These are phyloP conservation scores for Rhizopus delemar DNA, from an alignment of 371 early-diverging fungal genomes.

Conservation along the genomic window DNA sequence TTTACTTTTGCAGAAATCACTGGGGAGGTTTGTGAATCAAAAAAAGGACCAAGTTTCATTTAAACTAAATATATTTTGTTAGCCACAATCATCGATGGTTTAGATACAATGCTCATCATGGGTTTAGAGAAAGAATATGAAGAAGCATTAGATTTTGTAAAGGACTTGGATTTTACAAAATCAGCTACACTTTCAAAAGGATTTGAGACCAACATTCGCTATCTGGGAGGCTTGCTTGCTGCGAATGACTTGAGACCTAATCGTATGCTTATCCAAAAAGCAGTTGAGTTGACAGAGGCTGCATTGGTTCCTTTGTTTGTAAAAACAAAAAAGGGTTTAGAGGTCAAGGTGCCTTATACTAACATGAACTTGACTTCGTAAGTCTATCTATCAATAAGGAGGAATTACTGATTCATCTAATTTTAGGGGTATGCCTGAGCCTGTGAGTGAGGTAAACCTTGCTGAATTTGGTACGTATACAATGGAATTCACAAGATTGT, in stretches of 20 bases:
- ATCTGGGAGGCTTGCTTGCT: constrained; percentile 69
- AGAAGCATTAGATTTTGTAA: constrained; percentile 53
- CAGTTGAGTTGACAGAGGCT: constrained; percentile 72
- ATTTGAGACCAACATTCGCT: constrained; percentile 79
- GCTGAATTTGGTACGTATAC: constrained; percentile 86
- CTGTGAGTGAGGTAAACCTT: constrained; percentile 21
- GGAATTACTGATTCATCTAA: too few species aligned
- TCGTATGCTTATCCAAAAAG: constrained; percentile 60
- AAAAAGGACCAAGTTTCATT: too few species aligned
- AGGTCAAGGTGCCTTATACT: constrained; percentile 69
- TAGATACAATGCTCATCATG: constrained; percentile 85
- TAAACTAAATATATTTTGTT: too few species aligned
- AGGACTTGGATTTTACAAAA: constrained; percentile 55
- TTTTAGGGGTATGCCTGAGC: constrained; percentile 13
- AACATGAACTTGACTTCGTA: constrained; percentile 63
- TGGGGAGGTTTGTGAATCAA: constrained; percentile 39
- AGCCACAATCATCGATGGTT: constrained; percentile 75
- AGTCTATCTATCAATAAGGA: neutral
- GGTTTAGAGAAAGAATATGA: constrained; percentile 62
- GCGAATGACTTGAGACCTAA: constrained; percentile 66
- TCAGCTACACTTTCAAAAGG: constrained; percentile 34
- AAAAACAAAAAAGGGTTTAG: constrained; percentile 28
- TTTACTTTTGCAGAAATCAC: constrained; percentile 36
- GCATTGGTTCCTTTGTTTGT: constrained; percentile 72
- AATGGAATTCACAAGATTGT: constrained; percentile 82